Conservation (phyloP, 768 basidiomycete species). For the Boletus rubroflammeus region DNA sequence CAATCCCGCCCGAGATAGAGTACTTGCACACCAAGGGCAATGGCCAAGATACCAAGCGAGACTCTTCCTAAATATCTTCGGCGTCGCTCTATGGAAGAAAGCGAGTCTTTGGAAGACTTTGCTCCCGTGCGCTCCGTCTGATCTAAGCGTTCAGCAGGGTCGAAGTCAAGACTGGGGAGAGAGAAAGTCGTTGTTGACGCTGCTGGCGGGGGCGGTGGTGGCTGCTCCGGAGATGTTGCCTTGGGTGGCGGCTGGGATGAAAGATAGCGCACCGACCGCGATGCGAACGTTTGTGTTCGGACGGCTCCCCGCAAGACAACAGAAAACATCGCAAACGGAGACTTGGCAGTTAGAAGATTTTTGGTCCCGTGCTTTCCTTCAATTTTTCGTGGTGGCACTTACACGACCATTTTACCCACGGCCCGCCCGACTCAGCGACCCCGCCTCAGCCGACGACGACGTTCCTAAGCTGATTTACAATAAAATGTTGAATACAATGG, state of each 20-base stretch:
- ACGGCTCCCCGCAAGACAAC: constrained; percentile 21
- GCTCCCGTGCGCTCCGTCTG: constrained; percentile 65
- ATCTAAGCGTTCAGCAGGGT: constrained; percentile 43
- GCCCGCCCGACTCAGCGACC: background rate
- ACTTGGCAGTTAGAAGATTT: background rate
- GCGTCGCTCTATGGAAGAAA: constrained; percentile 75
- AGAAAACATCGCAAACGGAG: constrained; percentile 18
- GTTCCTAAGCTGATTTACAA: no score
- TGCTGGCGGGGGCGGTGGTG: constrained; percentile 5
- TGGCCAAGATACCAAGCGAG: constrained; percentile 48
- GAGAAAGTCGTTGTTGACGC: constrained; percentile 3
- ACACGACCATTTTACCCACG: background rate
- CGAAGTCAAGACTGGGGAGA: constrained; percentile 62
- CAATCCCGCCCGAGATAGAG: constrained; percentile 77
- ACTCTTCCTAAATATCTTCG: constrained; percentile 55
- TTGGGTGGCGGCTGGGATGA: constrained; percentile 21
- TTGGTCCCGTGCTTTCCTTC: background rate
- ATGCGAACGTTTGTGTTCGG: constrained; percentile 17
- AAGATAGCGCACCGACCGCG: constrained; percentile 21
- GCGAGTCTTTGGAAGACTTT: constrained; percentile 69
- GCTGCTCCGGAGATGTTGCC: constrained; percentile 1
- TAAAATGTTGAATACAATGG: no score
- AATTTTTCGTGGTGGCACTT: background rate
- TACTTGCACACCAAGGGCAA: constrained; percentile 54
- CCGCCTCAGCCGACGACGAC: no score